phyloP scores from a whole-genome alignment of 129 eudicot species.

The Helianthus annuus region DNA sequence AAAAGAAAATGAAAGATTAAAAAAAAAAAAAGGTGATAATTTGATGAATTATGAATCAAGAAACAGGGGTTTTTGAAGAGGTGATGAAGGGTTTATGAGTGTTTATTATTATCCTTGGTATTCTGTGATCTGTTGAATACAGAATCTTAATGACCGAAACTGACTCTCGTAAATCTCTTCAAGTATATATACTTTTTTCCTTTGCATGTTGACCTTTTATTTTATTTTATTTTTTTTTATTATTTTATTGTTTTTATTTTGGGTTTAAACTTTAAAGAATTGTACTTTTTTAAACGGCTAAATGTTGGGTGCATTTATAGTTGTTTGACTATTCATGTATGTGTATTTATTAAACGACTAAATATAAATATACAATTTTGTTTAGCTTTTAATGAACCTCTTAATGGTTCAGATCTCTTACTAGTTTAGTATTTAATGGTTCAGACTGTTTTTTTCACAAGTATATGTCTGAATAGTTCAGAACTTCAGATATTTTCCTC shows the following conservation, averaged over 20 bases:
- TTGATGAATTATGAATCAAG: constrained; percentile 5
- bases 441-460: no score
- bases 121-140: background rate
- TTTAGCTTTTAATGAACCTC: no score
- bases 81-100: constrained; percentile 20
- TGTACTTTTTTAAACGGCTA: background rate
- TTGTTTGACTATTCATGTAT: background rate
- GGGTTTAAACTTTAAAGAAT: background rate
- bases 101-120: background rate
- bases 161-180: constrained; percentile 9
- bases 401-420: no score
- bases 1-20: background rate
- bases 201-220: constrained; percentile 13
- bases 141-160: constrained; percentile 21
- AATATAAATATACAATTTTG: no score
- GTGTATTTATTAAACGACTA: background rate
- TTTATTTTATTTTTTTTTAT: no score
- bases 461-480: no score
- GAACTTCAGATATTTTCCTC: no score
- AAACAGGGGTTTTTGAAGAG: constrained; percentile 19
- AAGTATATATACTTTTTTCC: constrained; percentile 23
- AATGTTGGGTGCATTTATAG: background rate
- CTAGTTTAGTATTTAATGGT: no score
- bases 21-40: background rate
- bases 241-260: background rate